These are phyloP conservation scores for Corynespora cassiicola DNA, from an alignment of 2,329 filamentous ascomycete species.

Conservation along the genomic window DNA sequence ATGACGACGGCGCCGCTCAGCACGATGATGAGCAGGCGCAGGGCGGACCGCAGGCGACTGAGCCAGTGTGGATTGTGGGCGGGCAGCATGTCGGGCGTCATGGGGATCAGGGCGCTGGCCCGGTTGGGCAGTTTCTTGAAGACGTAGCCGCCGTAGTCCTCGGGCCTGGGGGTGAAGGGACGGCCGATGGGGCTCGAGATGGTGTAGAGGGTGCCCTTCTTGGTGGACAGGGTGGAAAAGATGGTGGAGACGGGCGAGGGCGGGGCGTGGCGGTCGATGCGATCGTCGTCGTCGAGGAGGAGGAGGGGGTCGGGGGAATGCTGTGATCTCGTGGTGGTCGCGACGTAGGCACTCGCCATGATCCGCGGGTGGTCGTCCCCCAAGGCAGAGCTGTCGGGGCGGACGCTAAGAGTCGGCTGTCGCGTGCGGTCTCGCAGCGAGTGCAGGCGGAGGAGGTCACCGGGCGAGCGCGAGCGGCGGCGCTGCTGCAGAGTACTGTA, in stretches of 20 bases:
- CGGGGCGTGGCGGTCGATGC: constrained; percentile 19
- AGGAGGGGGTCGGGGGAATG: constrained; percentile 6
- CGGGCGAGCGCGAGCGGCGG: too few species aligned
- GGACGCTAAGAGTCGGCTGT: too few species aligned
- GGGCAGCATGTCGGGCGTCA: constrained; percentile 31
- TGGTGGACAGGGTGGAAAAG: constrained; percentile 14
- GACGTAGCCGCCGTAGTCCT: constrained; percentile 23
- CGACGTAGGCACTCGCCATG: constrained; percentile 7
- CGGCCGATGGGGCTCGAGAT: constrained; percentile 23
- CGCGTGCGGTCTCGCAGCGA: too few species aligned
- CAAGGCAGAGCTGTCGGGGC: too few species aligned
- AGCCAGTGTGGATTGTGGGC: constrained; percentile 41
- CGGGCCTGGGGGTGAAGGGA: constrained; percentile 23
- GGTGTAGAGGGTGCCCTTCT: constrained; percentile 20
- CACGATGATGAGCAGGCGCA: constrained; percentile 44
- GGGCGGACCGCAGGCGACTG: constrained; percentile 41
- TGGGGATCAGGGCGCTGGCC: constrained; percentile 33
- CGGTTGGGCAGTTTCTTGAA: constrained; percentile 21
- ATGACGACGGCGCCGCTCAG: constrained; percentile 43
- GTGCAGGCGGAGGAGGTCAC: too few species aligned
- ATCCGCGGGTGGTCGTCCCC: constrained; percentile 1
- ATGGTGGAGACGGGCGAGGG: constrained; percentile 21
- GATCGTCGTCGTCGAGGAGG: constrained; percentile 12
- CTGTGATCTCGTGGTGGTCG: constrained; percentile 6
- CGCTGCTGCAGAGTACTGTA: too few species aligned